Evolutionary conservation across 371 early-diverging fungal genomes (phyloP), one percentile per base, ranked within the genome.

Genomic region (Blakeslea trispora): DNA sequence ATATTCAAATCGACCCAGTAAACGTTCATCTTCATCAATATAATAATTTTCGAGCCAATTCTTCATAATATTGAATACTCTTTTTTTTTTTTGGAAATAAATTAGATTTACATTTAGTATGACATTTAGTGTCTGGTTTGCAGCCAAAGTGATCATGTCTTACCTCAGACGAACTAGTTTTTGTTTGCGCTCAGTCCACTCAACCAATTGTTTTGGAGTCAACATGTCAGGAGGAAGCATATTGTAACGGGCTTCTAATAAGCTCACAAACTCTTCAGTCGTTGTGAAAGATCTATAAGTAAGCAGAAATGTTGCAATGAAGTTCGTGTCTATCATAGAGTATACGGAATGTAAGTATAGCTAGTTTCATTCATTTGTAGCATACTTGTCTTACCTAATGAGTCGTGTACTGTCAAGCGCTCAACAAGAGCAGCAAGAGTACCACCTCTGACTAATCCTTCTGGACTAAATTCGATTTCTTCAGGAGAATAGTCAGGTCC

Each of bases 1-100:
- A 35, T 87, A 74, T 39, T 88, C 83, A 35, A 94, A 79, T 58
- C 75, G 78, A 45, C 83, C 79, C 35, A 94, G 67, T n/a, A 85
- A 77, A 13, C 21, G 74, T 1, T 77, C 81, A 41, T 87, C 84
- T 61, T 87, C 83, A 45, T 92, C 93, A 18, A 86, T 72, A 66
- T 89, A 94, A 63, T 91, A 87, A 55, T 82, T 81, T 66, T 94
- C 94, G 11, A 96, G 75, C 96, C 96, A 96, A 4, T 79, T 83
- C 71, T 93, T 93, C 66, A 93, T 79, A n/a, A 93, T 82, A 65
- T 92, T 94, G 69, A 84, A 89, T 8, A 96, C 94, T 48, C 83
- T 81, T 15, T 24, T n/a, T n/a, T n/a, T n/a, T n/a, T n/a, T n/a
- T n/a, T n/a, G n/a, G n/a, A n/a, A n/a, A n/a, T n/a, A n/a, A n/a